A percentile compares a stretch with the other conserved stretches of the same genome.
Conservation (phyloP, 345 rosid genomes). For the Stellera chamaejasme region DNA sequence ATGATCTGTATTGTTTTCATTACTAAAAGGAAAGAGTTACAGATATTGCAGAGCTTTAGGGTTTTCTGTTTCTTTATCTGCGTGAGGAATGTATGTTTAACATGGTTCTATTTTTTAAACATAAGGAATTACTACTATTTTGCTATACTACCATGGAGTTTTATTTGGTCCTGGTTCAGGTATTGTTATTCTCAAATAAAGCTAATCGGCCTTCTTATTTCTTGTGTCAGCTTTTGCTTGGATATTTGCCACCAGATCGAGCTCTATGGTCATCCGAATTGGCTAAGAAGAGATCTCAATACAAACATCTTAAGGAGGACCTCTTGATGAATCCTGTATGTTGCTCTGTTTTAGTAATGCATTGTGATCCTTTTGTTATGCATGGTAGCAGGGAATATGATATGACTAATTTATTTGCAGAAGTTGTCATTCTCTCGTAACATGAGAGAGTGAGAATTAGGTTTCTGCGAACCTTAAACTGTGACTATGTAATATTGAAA, state of each 20-base stretch:
- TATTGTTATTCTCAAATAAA: background rate
- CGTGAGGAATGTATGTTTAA: background rate
- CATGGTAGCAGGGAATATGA: no score
- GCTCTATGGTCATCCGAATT: slow-evolving; percentile 72
- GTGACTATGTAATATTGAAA: no score
- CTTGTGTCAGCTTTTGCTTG: slow-evolving; percentile 66
- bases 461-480: no score
- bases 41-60: no score
- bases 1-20: background rate
- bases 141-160: no score
- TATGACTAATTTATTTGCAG: no score
- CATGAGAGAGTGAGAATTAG: no score
- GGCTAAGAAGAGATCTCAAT: slow-evolving; percentile 84
- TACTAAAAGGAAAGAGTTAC: background rate
- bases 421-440: no score
- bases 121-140: background rate
- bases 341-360: slow-evolving; percentile 6
- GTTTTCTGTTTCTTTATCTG: background rate
- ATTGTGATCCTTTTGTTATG: background rate
- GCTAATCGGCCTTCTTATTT: background rate
- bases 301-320: slow-evolving; percentile 80
- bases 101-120: background rate
- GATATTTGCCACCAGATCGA: slow-evolving; percentile 79
- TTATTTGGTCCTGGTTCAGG: background rate
- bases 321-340: slow-evolving; percentile 96